Base-by-base conservation (phyloP, 805 yeast genomes). In the Candida adriatica region DNA sequence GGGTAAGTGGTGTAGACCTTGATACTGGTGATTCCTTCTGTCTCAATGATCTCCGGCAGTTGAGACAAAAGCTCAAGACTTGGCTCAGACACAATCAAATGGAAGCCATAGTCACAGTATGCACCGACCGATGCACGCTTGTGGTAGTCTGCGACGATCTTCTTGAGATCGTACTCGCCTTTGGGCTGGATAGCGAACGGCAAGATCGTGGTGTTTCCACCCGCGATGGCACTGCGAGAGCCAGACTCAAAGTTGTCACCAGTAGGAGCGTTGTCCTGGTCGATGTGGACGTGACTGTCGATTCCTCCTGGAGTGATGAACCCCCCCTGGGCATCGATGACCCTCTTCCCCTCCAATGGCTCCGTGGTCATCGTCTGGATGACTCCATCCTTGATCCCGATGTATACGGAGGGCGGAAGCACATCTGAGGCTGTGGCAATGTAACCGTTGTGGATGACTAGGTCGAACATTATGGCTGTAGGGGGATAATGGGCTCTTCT, bases 271-370 rank as follows among this genome's bases (percentile, higher is more conserved):
- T 58, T 51, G 6, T 60, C 61, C 42, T 68, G 71, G 24, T 65
- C 62, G 13, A 68, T 40, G 33, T 68, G 75, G 16, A 66, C 71
- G 43, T 68, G 74, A 1, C 69, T 56, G 42, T 69, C 75, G 23
- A 69, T 60, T 5, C 73, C 74, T 27, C 74, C 74, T 2, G 75
- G 75, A 2, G 71, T 68, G 18, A 69, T 59, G 34, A 46, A 58
- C 0, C 59, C 74, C 8, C 72, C 70, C 35, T 66, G 55, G 5
- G 72, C 71, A 46, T 69, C 73, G 16, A 66, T 59, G 9, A 46
- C 44, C 27, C 49, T 46, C 13, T 33, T 34, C 18, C 53, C 64
- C 16, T 33, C 26, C 6, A 45, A 16, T 8, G 43, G 48, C n/a
- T 46, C 46, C 6, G 53, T 39, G n/a, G 68, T 54, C 41, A 66